phyloP scores from a whole-genome alignment of 164 flowering plant species.

The Cinnamomum micranthum region DNA sequence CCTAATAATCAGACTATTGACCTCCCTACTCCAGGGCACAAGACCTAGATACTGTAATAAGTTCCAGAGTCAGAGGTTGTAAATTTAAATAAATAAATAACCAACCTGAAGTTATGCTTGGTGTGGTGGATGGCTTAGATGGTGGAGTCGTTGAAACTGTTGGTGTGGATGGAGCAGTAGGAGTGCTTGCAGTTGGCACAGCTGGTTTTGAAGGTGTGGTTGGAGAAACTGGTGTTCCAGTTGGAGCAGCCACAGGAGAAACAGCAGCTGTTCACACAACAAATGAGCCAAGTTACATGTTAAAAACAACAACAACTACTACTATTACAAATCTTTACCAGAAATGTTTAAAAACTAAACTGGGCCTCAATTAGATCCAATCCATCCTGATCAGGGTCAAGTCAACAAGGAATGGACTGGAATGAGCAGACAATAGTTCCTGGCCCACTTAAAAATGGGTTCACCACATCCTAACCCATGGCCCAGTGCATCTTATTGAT shows the following conservation, averaged over 20 bases:
- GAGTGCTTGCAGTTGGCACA: background rate
- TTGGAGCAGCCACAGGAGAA: slow-evolving; percentile 7
- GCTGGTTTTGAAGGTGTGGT: background rate
- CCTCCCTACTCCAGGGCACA: too few species aligned
- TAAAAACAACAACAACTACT: background rate
- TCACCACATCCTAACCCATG: background rate
- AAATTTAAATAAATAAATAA: background rate
- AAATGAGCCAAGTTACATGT: background rate
- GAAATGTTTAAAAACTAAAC: background rate
- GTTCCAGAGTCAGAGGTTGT: background rate
- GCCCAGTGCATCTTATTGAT: background rate
- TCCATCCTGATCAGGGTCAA: background rate
- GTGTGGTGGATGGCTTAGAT: background rate
- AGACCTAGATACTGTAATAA: background rate
- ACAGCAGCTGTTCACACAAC: slow-evolving; percentile 15
- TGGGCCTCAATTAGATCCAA: too few species aligned
- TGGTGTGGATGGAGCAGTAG: background rate
- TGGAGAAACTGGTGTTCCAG: slow-evolving; percentile 6
- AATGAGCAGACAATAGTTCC: too few species aligned
- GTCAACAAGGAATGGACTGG: background rate
- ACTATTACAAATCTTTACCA: background rate
- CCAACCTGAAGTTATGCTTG: slow-evolving; percentile 20
- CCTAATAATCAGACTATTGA: too few species aligned
- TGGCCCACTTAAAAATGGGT: too few species aligned
- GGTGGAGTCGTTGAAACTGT: slow-evolving; percentile 6